A percentile compares a stretch with the other conserved stretches of the same genome.
These are phyloP conservation scores for Jasminum sambac DNA, from an alignment of 257 asterid genomes.

Conservation along the genomic window DNA sequence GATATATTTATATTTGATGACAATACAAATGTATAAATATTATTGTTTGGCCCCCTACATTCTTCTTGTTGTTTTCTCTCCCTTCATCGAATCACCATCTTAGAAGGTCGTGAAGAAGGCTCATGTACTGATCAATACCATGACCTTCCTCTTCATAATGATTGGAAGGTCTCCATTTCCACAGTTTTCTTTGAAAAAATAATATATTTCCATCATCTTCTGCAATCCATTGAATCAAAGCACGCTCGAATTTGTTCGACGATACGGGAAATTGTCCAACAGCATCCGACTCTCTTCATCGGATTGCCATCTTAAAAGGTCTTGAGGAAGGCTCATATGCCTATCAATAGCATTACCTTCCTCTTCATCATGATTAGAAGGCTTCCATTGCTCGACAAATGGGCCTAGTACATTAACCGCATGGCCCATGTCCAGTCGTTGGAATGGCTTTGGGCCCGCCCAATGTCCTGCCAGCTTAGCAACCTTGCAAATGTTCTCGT, in stretches of 20 bases:
- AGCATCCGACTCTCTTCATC: slow-evolving; percentile 86
- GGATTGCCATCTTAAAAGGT: slow-evolving; percentile 90
- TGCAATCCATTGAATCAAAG: slow-evolving; percentile 75
- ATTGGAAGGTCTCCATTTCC: too few species aligned
- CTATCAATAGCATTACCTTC: slow-evolving; percentile 64
- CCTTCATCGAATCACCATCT: too few species aligned
- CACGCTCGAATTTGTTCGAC: slow-evolving; percentile 73
- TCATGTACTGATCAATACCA: too few species aligned
- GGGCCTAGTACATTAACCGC: slow-evolving; percentile 88
- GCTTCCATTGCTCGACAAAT: slow-evolving; percentile 90
- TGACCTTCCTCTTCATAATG: too few species aligned
- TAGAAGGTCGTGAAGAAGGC: too few species aligned
- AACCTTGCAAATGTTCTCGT: slow-evolving; percentile 77
- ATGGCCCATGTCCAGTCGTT: slow-evolving; percentile 97
- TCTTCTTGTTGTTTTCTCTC: too few species aligned
- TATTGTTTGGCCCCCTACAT: too few species aligned
- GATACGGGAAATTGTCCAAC: slow-evolving; percentile 67
- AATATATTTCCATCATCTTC: slow-evolving; percentile 37
- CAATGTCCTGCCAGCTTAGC: slow-evolving; percentile 95
- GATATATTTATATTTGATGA: too few species aligned
- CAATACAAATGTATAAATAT: too few species aligned
- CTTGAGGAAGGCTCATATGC: slow-evolving; percentile 88
- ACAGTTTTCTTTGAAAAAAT: background rate
- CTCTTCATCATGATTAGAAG: slow-evolving; percentile 58
- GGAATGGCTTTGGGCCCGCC: slow-evolving; percentile 85